Base-by-base conservation (phyloP, 371 early-diverging fungal genomes). In the Coemansia sp. region DNA sequence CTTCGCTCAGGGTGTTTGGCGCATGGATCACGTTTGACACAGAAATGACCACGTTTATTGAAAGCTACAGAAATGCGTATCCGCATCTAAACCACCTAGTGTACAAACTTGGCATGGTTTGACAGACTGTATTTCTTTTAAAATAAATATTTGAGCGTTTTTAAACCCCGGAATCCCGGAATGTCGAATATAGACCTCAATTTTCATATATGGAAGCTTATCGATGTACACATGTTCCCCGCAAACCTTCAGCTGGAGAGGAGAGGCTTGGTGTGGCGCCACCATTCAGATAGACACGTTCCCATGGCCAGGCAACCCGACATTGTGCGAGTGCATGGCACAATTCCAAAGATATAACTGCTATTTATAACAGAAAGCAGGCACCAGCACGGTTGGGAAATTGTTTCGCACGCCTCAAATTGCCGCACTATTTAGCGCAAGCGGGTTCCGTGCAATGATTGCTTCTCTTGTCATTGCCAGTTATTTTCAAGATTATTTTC, bases 241-340 rank as follows among this genome's bases (percentile, higher is more conserved):
- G 26, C 26, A 45, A 16, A 6, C 14, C 3, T 45, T 14, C 20
- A 16, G 45, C 4, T 16, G 43, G n/a, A 14, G 33, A 51, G 35
- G 31, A 33, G 33, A 52, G 52, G 52, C 52, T 11, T 52, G 31
- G 12, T 33, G 52, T 52, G 52, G 52, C 52, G 52, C 52, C 34
- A 26, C 26, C 26, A 26, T 26, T 26, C 26, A 26, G 26, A 26
- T 26, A 26, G 26, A 26, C 26, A 26, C 26, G 26, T 26, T 26
- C 26, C 26, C 26, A 26, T 26, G 26, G 26, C 26, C 26, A 26
- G 26, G 26, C 26, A 26, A 43, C 16, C 16, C n/a, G 14, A 16
- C 16, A 43, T 43, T 43, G 43, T 52, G 31, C 33, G n/a, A 8
- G 34, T 14, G 52, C 52, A 52, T n/a, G 8, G 35, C 35, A 52